Conservation (phyloP, 257 asterid species). For the Knoxia roxburghii region DNA sequence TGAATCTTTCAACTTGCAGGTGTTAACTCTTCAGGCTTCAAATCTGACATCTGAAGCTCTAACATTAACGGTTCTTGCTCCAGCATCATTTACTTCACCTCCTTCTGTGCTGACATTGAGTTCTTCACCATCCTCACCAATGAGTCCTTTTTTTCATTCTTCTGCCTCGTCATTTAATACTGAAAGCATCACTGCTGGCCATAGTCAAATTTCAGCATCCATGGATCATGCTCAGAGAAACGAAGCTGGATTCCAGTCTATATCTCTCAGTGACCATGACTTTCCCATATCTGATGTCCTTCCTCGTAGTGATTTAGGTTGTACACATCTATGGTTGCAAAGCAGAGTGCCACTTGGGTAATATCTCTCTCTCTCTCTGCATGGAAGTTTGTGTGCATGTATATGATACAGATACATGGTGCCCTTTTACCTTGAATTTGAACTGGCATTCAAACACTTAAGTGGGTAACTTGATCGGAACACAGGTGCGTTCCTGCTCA, state of each 20-base stretch:
- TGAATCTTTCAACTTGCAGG: constrained; percentile 52
- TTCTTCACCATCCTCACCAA: constrained; percentile 55
- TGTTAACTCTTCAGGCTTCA: constrained; percentile 92
- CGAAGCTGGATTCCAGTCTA: constrained; percentile 32
- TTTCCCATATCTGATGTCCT: constrained; percentile 47
- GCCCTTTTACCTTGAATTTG: neutral
- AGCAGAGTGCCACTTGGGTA: constrained; percentile 99
- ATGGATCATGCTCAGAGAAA: constrained; percentile 36
- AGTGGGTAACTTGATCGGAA: constrained; percentile 11
- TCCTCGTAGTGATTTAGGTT: constrained; percentile 67
- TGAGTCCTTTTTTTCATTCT: constrained; percentile 42
- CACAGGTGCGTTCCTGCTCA: constrained; percentile 83
- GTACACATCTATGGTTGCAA: constrained; percentile 98
- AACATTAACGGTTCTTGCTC: constrained; percentile 93
- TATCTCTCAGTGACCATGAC: constrained; percentile 33
- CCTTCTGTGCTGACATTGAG: constrained; percentile 84
- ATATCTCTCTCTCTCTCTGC: constrained; percentile 16
- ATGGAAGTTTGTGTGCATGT: too few relatives aligned
- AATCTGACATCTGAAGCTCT: constrained; percentile 82
- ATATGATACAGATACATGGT: too few relatives aligned
- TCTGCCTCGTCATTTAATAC: constrained; percentile 33
- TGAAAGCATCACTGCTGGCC: constrained; percentile 32
- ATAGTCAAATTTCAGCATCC: constrained; percentile 26
- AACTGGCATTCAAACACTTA: constrained; percentile 5
- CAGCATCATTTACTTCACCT: constrained; percentile 88